Conservation (phyloP, 805 yeast genomes). For the Middelhovenomyces tepae region DNA sequence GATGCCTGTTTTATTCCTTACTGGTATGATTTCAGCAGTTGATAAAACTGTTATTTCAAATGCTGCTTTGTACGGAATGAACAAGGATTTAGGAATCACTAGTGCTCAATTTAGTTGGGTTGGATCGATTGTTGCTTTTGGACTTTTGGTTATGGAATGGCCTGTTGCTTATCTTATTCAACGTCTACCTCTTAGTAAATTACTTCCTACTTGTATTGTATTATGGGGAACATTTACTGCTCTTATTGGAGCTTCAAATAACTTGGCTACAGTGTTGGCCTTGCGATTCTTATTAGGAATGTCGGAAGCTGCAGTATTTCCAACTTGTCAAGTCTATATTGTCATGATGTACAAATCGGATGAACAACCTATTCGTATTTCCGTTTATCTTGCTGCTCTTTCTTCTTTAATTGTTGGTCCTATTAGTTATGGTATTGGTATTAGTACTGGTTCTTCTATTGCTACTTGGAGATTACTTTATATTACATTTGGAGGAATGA, state of each 20-base stretch:
- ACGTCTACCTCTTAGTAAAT: constrained; percentile 35
- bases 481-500: no score
- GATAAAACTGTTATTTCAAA: no score
- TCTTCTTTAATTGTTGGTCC: constrained; percentile 8
- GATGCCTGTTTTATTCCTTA: constrained; percentile 3
- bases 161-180: constrained; percentile 33
- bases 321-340: no score
- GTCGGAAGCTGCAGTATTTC: constrained; percentile 43
- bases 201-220: constrained; percentile 37
- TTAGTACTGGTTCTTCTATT: no score
- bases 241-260: constrained; percentile 32
- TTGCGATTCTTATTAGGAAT: constrained; percentile 43
- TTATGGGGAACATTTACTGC: constrained; percentile 37
- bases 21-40: constrained; percentile 5
- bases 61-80: constrained; percentile 39
- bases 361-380: constrained; percentile 10
- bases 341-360: no score
- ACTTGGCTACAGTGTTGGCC: constrained; percentile 37
- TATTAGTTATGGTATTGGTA: no score
- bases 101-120: constrained; percentile 39
- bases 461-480: no score
- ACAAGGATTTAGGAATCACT: constrained; percentile 32
- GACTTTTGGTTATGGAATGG: constrained; percentile 37
- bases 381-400: constrained; percentile 8
- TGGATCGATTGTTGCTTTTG: constrained; percentile 38